phyloP scores from a whole-genome alignment of 495 filamentous ascomycete species.

The Aspergillus incahuasiensis region DNA sequence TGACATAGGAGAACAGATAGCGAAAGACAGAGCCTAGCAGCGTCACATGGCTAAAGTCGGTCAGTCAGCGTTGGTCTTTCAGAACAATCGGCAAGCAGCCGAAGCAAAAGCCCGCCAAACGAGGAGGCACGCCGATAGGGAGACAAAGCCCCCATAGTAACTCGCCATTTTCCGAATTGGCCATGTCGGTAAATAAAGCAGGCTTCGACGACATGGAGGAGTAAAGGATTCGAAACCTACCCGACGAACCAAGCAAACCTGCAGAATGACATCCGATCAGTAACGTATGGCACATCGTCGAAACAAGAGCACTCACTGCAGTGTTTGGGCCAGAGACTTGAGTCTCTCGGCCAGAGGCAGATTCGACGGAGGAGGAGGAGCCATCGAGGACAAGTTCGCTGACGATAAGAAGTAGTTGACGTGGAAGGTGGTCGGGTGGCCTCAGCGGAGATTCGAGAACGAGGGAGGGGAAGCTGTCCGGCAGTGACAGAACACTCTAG shows the following conservation, averaged over 20 bases:
- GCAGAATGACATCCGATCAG: constrained; percentile 25
- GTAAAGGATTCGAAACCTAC: constrained; percentile 49
- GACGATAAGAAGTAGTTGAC: not conserved
- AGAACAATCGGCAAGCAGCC: not conserved
- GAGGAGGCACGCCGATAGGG: not conserved
- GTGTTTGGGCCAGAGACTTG: constrained; percentile 70
- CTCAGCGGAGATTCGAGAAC: constrained; percentile 3
- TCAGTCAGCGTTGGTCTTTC: constrained; percentile 19
- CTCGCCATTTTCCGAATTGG: not conserved
- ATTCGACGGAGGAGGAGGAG: constrained; percentile 68
- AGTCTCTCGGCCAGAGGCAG: constrained; percentile 72
- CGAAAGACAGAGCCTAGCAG: constrained; percentile 77
- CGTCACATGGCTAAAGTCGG: constrained; percentile 62
- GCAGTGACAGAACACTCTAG: not conserved
- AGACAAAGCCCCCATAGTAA: not conserved
- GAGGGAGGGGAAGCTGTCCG: not conserved
- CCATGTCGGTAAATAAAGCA: not conserved
- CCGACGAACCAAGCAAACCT: constrained; percentile 85
- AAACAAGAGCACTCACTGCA: constrained; percentile 63
- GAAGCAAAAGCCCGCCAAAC: not conserved
- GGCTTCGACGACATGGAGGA: not conserved
- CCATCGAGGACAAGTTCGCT: constrained; percentile 48
- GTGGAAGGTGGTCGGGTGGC: not conserved
- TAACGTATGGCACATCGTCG: constrained; percentile 33
- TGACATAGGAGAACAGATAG: constrained; percentile 76